Evolutionary conservation across 495 filamentous ascomycete genomes (phyloP).

Genomic region (Articulospora tetracladia): DNA sequence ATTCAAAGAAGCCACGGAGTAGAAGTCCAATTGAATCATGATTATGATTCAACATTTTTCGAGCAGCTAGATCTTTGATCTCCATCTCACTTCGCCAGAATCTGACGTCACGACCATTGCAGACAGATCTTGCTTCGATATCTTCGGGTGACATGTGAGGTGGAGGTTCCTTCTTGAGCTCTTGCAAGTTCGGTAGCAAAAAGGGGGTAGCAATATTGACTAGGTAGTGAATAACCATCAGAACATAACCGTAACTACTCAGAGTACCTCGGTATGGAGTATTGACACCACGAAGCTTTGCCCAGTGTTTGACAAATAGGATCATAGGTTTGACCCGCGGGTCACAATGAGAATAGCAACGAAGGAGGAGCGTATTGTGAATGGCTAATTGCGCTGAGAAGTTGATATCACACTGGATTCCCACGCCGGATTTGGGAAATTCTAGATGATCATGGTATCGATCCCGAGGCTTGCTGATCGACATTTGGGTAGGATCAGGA

Average conservation of each 20-base stretch:
- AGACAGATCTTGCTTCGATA: slow-evolving; percentile 30
- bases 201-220: slow-evolving; percentile 73
- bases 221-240: slow-evolving; percentile 91
- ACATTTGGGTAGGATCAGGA: slow-evolving; percentile 25
- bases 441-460: slow-evolving; percentile 55
- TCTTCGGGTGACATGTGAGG: slow-evolving; percentile 35
- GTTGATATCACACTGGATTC: slow-evolving; percentile 81
- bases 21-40: slow-evolving; percentile 57
- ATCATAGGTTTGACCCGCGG: slow-evolving; percentile 68
- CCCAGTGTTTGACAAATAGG: slow-evolving; percentile 82
- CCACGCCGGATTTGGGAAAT: slow-evolving; percentile 64
- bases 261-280: slow-evolving; percentile 76
- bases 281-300: slow-evolving; percentile 76
- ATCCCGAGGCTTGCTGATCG: slow-evolving; percentile 31
- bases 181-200: slow-evolving; percentile 76
- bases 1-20: slow-evolving; percentile 76
- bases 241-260: slow-evolving; percentile 82
- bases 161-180: slow-evolving; percentile 37
- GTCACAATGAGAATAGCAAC: slow-evolving; percentile 73
- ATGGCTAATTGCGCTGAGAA: slow-evolving; percentile 75
- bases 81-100: slow-evolving; percentile 67
- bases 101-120: slow-evolving; percentile 54
- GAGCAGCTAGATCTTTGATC: slow-evolving; percentile 47
- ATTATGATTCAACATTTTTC: slow-evolving; percentile 55
- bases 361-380: slow-evolving; percentile 73